phyloP scores from a whole-genome alignment of 2,329 filamentous ascomycete genomes.

The Sphaerostilbella broomeana region DNA sequence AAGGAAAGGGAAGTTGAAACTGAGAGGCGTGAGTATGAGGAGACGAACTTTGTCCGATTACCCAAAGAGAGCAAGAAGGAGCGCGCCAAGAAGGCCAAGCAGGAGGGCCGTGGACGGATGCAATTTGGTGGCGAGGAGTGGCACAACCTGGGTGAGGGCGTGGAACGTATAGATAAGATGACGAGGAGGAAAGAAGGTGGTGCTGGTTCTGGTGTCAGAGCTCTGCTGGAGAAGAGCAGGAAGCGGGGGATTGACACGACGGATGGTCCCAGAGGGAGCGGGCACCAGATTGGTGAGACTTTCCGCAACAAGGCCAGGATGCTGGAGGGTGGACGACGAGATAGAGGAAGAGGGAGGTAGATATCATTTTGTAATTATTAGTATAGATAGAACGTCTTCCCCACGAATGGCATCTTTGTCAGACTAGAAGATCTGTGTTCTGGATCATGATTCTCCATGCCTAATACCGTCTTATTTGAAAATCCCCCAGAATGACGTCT shows the following conservation, averaged over 20 bases:
- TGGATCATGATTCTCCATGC: too few species aligned
- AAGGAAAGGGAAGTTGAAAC: slow-evolving; percentile 69
- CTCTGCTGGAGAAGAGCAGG: slow-evolving; percentile 73
- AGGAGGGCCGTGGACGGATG: slow-evolving; percentile 52
- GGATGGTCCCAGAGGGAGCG: slow-evolving; percentile 64
- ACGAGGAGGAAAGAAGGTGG: slow-evolving; percentile 61
- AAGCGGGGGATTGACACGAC: slow-evolving; percentile 65
- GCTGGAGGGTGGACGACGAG: slow-evolving; percentile 40
- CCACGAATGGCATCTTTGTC: too few species aligned
- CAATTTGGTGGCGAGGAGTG: slow-evolving; percentile 86
- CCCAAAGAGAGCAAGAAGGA: slow-evolving; percentile 88
- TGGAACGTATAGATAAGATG: slow-evolving; percentile 78
- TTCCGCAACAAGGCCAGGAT: slow-evolving; percentile 65
- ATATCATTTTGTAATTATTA: slow-evolving; percentile 4
- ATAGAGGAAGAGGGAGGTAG: slow-evolving; percentile 36
- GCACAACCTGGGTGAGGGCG: slow-evolving; percentile 74
- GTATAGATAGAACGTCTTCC: too few species aligned
- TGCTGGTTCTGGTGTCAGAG: slow-evolving; percentile 48
- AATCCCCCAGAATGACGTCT: too few species aligned
- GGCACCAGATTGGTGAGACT: slow-evolving; percentile 61
- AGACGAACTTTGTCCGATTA: slow-evolving; percentile 82
- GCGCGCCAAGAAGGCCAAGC: slow-evolving; percentile 54
- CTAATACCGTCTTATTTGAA: too few species aligned
- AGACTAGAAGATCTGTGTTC: too few species aligned
- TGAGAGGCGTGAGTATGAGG: slow-evolving; percentile 81